phyloP scores from a whole-genome alignment of 2,329 filamentous ascomycete species.

The Cephalotrichum gorgonifer region DNA sequence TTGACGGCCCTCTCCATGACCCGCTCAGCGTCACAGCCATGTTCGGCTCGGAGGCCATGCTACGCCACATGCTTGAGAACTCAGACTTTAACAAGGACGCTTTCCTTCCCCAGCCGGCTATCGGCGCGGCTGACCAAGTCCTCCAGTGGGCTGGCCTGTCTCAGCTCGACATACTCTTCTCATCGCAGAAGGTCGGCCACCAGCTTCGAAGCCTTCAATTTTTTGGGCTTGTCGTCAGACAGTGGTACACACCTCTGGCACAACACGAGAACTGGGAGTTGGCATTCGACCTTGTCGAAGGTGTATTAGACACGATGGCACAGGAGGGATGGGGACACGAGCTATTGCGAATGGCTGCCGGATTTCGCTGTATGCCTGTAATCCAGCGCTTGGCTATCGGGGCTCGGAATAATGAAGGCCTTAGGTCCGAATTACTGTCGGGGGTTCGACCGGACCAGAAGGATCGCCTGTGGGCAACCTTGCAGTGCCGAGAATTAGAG shows the following conservation, averaged over 20 bases:
- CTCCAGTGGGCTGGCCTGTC: conserved; percentile 16
- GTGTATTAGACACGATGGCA: background rate
- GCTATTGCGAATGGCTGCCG: background rate
- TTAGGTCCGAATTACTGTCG: too few species aligned
- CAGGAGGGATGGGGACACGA: background rate
- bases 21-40: conserved; percentile 22
- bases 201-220: conserved; percentile 13
- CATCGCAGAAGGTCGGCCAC: conserved; percentile 8
- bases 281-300: background rate
- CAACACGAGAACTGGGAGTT: conserved; percentile 1
- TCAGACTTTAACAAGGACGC: conserved; percentile 10
- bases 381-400: background rate
- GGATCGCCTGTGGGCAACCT: too few species aligned
- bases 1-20: conserved; percentile 20
- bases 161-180: conserved; percentile 12
- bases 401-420: too few species aligned
- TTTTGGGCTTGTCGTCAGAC: conserved; percentile 7
- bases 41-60: conserved; percentile 20
- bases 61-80: conserved; percentile 15
- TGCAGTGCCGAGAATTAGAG: too few species aligned
- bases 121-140: conserved; percentile 15
- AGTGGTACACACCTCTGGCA: conserved; percentile 6
- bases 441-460: too few species aligned
- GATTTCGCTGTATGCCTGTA: background rate
- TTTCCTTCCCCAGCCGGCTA: conserved; percentile 8